Conservation (phyloP, 805 yeast genomes). For the Cyberlindnera suaveolens region DNA sequence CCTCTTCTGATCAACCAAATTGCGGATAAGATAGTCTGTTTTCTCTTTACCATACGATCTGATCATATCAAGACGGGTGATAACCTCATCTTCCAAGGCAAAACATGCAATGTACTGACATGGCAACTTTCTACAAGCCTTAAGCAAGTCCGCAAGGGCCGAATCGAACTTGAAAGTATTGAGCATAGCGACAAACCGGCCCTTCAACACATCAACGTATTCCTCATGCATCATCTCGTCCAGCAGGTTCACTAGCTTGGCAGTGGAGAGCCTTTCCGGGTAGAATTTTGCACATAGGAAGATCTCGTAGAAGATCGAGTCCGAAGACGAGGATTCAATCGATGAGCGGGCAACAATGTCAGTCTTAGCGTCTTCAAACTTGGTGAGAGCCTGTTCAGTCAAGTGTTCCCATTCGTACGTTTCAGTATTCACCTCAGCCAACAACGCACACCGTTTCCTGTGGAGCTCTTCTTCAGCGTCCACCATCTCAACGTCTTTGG, state of each 20-base stretch:
- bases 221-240: slow-evolving; percentile 12
- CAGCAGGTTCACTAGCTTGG: slow-evolving; percentile 8
- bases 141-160: slow-evolving; percentile 19
- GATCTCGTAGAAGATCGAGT: slow-evolving; percentile 19
- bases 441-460: slow-evolving; percentile 1
- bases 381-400: neutral
- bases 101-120: slow-evolving; percentile 11
- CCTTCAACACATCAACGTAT: slow-evolving; percentile 10
- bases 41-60: neutral
- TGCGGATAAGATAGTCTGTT: neutral
- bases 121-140: slow-evolving; percentile 22
- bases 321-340: slow-evolving; percentile 1
- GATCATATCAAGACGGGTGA: slow-evolving; percentile 4
- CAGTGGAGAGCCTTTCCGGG: slow-evolving; percentile 10
- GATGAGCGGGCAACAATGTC: neutral
- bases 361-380: neutral
- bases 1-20: slow-evolving; percentile 35
- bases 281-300: slow-evolving; percentile 14
- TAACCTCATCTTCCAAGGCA: slow-evolving; percentile 16
- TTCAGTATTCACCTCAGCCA: neutral
- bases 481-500: neutral
- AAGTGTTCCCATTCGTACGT: slow-evolving; percentile 3
- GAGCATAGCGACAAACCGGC: slow-evolving; percentile 26
- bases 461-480: neutral
- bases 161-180: slow-evolving; percentile 23